Conservation (phyloP, 2,329 filamentous ascomycete genomes). For the Fusarium oxysporum region DNA sequence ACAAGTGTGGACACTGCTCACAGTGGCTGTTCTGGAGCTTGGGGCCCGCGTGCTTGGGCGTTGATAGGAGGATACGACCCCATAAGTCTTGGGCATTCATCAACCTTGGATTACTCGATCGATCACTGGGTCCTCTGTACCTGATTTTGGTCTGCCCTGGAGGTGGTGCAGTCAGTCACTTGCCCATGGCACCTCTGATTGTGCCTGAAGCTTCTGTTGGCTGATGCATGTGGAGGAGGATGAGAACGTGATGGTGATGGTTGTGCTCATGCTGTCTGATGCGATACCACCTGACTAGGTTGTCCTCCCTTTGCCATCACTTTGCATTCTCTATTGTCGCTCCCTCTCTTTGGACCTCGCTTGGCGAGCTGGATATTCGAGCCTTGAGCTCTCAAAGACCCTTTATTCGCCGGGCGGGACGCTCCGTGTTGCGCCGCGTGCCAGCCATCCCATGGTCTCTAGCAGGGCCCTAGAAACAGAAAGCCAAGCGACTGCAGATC, state of each 20-base stretch:
- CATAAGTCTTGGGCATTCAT: slow-evolving; percentile 42
- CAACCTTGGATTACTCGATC: slow-evolving; percentile 40
- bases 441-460: slow-evolving; percentile 38
- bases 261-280: slow-evolving; percentile 37
- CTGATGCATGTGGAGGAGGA: slow-evolving; percentile 18
- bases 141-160: slow-evolving; percentile 31
- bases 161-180: slow-evolving; percentile 32
- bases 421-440: slow-evolving; percentile 42
- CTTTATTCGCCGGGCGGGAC: slow-evolving; percentile 40
- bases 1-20: slow-evolving; percentile 43
- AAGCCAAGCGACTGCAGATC: slow-evolving; percentile 39
- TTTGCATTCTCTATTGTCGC: slow-evolving; percentile 18
- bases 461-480: slow-evolving; percentile 24
- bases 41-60: slow-evolving; percentile 32
- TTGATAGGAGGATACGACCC: slow-evolving; percentile 37
- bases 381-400: slow-evolving; percentile 21
- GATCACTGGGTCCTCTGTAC: slow-evolving; percentile 39
- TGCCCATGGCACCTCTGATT: slow-evolving; percentile 19
- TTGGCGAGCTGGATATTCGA: slow-evolving; percentile 26
- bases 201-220: slow-evolving; percentile 22
- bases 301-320: slow-evolving; percentile 27
- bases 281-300: slow-evolving; percentile 35
- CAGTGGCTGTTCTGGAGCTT: slow-evolving; percentile 21
- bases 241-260: slow-evolving; percentile 37
- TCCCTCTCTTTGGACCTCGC: slow-evolving; percentile 8